Evolutionary conservation across 2,329 filamentous ascomycete species (phyloP).

Genomic region (Neonectria coccinea): DNA sequence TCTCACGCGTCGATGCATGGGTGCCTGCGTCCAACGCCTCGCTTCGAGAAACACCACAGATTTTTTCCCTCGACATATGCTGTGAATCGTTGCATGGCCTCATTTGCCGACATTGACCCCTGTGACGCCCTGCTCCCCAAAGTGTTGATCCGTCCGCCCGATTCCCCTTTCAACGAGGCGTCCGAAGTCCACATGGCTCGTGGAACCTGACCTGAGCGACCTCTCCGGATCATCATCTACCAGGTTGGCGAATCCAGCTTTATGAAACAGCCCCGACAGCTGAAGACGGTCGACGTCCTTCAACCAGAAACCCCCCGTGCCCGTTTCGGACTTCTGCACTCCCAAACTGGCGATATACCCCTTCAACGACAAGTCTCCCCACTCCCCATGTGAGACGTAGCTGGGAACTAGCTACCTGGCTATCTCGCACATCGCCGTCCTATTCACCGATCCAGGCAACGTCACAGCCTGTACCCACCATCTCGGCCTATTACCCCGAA

Average conservation of each 20-base stretch:
- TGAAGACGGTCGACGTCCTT: slow-evolving; percentile 12
- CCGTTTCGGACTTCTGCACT: slow-evolving; percentile 4
- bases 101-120: slow-evolving; percentile 23
- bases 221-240: slow-evolving; percentile 12
- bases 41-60: slow-evolving; percentile 34
- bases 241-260: slow-evolving; percentile 12
- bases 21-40: slow-evolving; percentile 31
- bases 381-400: slow-evolving; percentile 10
- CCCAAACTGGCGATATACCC: slow-evolving; percentile 1
- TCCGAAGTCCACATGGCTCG: slow-evolving; percentile 33
- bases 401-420: not conserved
- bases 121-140: slow-evolving; percentile 1
- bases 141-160: slow-evolving; percentile 2
- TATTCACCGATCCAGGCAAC: not conserved
- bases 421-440: not conserved
- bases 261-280: slow-evolving; percentile 23
- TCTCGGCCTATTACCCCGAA: slow-evolving; percentile 2
- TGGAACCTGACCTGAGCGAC: slow-evolving; percentile 25
- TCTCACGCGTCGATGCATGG: slow-evolving; percentile 37
- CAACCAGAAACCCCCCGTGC: slow-evolving; percentile 22
- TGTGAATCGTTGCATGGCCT: slow-evolving; percentile 30
- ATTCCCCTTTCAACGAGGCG: slow-evolving; percentile 21
- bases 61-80: slow-evolving; percentile 26
- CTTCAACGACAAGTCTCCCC: not conserved
- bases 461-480: slow-evolving; percentile 2